phyloP scores from a whole-genome alignment of 2,329 filamentous ascomycete species.

The Fusarium sp. region DNA sequence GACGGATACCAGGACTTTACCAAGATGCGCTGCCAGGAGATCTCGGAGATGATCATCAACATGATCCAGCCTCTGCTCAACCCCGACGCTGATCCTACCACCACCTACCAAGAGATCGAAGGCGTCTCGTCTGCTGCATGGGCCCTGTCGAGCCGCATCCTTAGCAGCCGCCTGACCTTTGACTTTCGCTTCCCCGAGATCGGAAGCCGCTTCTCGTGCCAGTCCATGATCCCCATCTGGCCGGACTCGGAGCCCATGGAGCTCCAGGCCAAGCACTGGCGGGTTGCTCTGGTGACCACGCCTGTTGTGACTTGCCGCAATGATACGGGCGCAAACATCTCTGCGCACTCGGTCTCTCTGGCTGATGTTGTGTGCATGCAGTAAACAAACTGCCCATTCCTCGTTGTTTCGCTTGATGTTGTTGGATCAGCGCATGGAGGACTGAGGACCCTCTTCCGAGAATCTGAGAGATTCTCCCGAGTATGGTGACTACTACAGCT shows the following conservation, averaged over 20 bases:
- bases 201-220: constrained; percentile 59
- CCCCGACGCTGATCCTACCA: constrained; percentile 46
- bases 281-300: constrained; percentile 65
- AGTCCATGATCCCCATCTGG: constrained; percentile 61
- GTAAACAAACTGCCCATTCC: constrained; percentile 39
- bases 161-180: constrained; percentile 57
- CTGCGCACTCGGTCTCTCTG: constrained; percentile 57
- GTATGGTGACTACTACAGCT: constrained; percentile 18
- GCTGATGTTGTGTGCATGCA: constrained; percentile 63
- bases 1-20: constrained; percentile 48
- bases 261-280: constrained; percentile 62
- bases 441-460: not conserved
- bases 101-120: constrained; percentile 57
- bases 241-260: constrained; percentile 53
- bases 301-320: constrained; percentile 66
- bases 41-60: constrained; percentile 54
- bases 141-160: constrained; percentile 60
- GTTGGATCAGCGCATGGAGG: not conserved
- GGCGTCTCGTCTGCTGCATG: constrained; percentile 56
- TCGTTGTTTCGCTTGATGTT: not conserved
- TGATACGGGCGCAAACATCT: constrained; percentile 59
- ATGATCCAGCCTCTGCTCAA: constrained; percentile 56
- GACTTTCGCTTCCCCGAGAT: constrained; percentile 63
- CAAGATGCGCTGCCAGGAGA: constrained; percentile 53
- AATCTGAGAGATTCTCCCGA: constrained; percentile 2